Conservation (phyloP, 179 eudicot species). For the Silene coronaria region DNA sequence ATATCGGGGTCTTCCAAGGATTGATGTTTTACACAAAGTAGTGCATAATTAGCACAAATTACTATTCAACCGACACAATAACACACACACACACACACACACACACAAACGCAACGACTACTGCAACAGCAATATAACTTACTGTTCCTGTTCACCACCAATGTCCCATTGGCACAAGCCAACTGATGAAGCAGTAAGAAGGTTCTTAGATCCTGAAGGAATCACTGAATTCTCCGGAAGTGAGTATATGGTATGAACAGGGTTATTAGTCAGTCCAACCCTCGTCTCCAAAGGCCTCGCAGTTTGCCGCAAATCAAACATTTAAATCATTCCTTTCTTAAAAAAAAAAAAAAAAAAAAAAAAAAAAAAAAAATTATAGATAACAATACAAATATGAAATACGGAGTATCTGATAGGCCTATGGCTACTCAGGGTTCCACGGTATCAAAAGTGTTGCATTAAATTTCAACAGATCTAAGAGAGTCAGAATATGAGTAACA, state of each 20-base stretch:
- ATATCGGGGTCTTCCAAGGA: neutral
- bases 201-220: conserved; percentile 42
- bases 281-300: conserved; percentile 49
- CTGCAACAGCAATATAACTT: conserved; percentile 14
- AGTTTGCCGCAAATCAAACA: conserved; percentile 83
- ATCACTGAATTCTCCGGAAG: conserved; percentile 36
- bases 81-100: neutral
- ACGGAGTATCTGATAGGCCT: neutral
- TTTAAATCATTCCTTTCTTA: conserved; percentile 81
- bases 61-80: too few relatives aligned
- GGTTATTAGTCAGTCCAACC: conserved; percentile 60
- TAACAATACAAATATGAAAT: neutral
- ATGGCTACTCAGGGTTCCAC: neutral
- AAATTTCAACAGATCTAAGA: neutral
- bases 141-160: conserved; percentile 36
- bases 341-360: neutral
- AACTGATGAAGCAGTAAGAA: conserved; percentile 72
- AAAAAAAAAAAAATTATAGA: neutral
- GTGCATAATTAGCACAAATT: neutral
- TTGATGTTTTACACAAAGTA: neutral
- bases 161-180: conserved; percentile 83
- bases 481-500: neutral
- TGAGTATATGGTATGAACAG: conserved; percentile 57
- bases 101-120: neutral
- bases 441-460: neutral